Evolutionary conservation across 1,139 yeast genomes (phyloP), one percentile per base, ranked within the genome.

Genomic region (Groenewaldozyma sp.): DNA sequence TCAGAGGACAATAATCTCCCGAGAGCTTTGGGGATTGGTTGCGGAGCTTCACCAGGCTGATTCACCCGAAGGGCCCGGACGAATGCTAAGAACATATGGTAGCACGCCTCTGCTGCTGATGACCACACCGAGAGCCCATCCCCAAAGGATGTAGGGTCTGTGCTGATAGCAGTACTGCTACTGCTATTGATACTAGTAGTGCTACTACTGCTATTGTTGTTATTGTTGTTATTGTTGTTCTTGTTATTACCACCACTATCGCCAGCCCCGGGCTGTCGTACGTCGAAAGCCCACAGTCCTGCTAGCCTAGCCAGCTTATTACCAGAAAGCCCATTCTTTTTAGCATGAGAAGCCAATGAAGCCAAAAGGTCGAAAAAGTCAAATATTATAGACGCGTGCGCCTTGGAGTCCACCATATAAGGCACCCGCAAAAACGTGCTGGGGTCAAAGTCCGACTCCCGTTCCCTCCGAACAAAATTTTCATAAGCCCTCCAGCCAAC

Each of bases 321-420:
- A 1, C 94, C 94, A 52, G 83, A 76, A 63, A 87, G 64, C 51
- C 80, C 78, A 55, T 86, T 86, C 39, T 78, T 76, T 49, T 78
- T 81, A 2, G 94, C 78, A 59, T 84, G 82, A n/a, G 94, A 76
- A 0, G 93, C 78, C 32, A 87, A 63, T n/a, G 86, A 73, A 9
- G 86, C 82, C 39, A 87, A 63, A 36, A 87, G 67, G 54, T 87
- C 95, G 53, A 86, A 73, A 54, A 86, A 87, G 57, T 83, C 94
- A 56, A 82, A 83, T 4, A 84, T 91, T 7, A 87, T 83, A 2
- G 91, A 81, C 0, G 94, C 94, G 64, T 86, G 95, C 7, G 88
- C 80, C 3, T 91, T 84, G 0, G 94, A 80, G 6, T 82, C 74
- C 24, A 84, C 65, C 59, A 94, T 82, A 46, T 77, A 77, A 4